Evolutionary conservation across 495 filamentous ascomycete genomes (phyloP), one percentile per base, ranked within the genome.

Genomic region (Aspergillus cavernicola): DNA sequence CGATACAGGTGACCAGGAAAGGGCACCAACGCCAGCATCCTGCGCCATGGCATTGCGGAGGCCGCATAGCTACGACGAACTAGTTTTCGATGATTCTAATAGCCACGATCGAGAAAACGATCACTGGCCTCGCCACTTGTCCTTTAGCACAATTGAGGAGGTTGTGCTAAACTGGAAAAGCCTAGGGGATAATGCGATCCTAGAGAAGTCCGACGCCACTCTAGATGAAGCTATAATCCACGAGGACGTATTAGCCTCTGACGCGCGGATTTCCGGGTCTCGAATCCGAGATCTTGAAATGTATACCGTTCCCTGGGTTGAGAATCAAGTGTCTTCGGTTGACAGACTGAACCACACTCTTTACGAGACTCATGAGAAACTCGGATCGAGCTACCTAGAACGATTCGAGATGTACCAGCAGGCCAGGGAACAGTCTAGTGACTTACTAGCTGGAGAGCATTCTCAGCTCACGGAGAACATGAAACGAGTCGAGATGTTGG

Each of bases 131-230:
- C 82, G 90, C 5, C 87, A 90, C 45, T 74, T 97, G 52, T 95
- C 90, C 4, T 97, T 97, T 64, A 88, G 86, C 56, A 78, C 83
- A 36, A 92, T 91, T n/a, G 89, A 95, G 66, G 90, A 95, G 53
- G 90, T 86, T 26, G 68, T 96, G 3, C 75, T 95, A n/a, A 70
- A 65, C 19, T 93, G 89, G 87, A 67, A 79, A n/a, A 74, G 60
- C 1, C 32, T 72, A 13, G 63, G 78, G 35, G 55, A 80, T 9
- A 60, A 69, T 36, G 54, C 76, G 8, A 69, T 62, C 23, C 26
- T 64, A 45, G 56, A 67, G 2, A 65, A 52, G 33, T 36, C 59
- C 26, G 50, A 64, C 19, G 52, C 53, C 15, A 59, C 66, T 24
- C 46, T 79, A 15, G 68, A 72, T n/a, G 70, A 68, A 54, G 72